Base-by-base conservation (phyloP, 768 basidiomycete genomes). In the Lactifluus pinguis region DNA sequence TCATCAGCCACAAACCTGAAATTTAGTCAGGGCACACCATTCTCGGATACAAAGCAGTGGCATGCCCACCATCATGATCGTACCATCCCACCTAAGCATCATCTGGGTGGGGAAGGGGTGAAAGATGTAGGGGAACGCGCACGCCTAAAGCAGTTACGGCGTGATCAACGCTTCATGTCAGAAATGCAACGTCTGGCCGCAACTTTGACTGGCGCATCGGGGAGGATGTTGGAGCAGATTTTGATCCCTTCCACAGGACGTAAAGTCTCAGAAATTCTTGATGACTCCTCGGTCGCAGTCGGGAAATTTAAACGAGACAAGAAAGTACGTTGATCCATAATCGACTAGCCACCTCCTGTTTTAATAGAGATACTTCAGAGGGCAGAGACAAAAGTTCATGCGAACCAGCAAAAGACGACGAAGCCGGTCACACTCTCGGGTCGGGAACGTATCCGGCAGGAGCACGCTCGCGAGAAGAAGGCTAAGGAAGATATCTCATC, bases 201-300 rank as follows among this genome's bases (percentile, higher is more conserved):
- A 42, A 85, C 84, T 0, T 68, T 88, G 59, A 84, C 83, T 0
- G 86, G 86, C 0, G 84, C 85, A 6, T 76, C 75, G 0, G 87
- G 86, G 1, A 75, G 73, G 1, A 69, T 70, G 7, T 70, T 88
- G 30, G 74, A 80, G 66, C 78, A 77, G 54, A 77, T 83, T 36
- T 73, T 77, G n/a, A 86, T 88, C 59, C 72, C 76, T 0, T 65
- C 76, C 1, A 77, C 76, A 9, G 69, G 76, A 49, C 59, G 48
- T 30, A 55, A 59, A 19, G 55, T 62, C 38, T 62, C 57, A 52
- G 54, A 64, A 44, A 57, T 61, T 4, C 19, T 25, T 19, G 25
- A 44, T 30, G 48, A 51, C 15, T 10, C 34, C 8, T 30, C 49
- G 17, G 15, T 17, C 15, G 8, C 49, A 8, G 15, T 17, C 15